A percentile compares a stretch with the other conserved stretches of the same genome.
Evolutionary conservation across 2,329 filamentous ascomycete species (phyloP).

Genomic region (Ophiostoma himal-ulmi): DNA sequence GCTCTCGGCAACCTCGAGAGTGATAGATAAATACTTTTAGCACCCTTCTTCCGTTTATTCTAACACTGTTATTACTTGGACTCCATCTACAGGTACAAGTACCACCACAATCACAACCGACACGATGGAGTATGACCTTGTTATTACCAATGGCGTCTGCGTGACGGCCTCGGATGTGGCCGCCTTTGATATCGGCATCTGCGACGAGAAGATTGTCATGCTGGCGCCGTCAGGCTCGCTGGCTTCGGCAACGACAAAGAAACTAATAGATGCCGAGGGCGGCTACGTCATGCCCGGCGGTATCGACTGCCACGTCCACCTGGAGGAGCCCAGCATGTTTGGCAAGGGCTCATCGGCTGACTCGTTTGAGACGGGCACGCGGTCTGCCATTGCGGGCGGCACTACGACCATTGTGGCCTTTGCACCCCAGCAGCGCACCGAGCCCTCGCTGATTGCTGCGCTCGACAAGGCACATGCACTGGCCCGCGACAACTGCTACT

Average conservation of each 20-base stretch:
- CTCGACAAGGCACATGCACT: constrained; percentile 44
- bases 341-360: constrained; percentile 33
- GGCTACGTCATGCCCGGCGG: constrained; percentile 41
- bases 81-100: not conserved
- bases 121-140: constrained; percentile 33
- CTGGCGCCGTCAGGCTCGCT: constrained; percentile 37
- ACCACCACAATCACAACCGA: not conserved
- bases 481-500: constrained; percentile 43
- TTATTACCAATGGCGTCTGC: constrained; percentile 41
- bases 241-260: constrained; percentile 28
- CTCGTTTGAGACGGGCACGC: constrained; percentile 39
- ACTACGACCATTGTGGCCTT: constrained; percentile 56
- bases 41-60: not conserved
- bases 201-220: constrained; percentile 39
- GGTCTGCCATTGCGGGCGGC: constrained; percentile 52
- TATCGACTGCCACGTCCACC: constrained; percentile 39
- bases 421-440: constrained; percentile 46
- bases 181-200: constrained; percentile 39
- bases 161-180: constrained; percentile 40
- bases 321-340: constrained; percentile 37
- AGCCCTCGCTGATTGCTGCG: constrained; percentile 41
- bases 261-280: constrained; percentile 39
- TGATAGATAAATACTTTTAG: not conserved
- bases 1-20: not conserved
- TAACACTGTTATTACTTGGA: not conserved